Conservation (phyloP, 306 rosid species). For the Cicer yamashitae region DNA sequence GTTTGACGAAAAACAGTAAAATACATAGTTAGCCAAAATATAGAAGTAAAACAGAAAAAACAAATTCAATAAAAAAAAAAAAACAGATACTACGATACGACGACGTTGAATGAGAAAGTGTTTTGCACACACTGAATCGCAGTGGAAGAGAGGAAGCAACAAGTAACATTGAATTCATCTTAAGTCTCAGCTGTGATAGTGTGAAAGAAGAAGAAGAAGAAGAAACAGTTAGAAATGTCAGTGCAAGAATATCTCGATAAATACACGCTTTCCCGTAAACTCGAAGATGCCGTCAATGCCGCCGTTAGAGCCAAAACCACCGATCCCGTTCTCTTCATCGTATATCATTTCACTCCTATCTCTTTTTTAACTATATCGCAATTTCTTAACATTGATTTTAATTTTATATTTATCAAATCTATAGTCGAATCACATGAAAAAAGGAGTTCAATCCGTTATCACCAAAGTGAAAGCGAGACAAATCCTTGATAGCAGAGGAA, state of each 20-base stretch:
- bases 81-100: not conserved
- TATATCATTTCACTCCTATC: constrained; percentile 33
- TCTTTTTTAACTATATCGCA: no score
- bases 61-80: no score
- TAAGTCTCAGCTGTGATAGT: not conserved
- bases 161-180: not conserved
- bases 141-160: constrained; percentile 15
- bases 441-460: constrained; percentile 74
- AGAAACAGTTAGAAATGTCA: constrained; percentile 60
- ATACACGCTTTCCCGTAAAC: constrained; percentile 84
- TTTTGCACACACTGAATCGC: constrained; percentile 3
- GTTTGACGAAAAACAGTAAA: no score
- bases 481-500: constrained; percentile 97
- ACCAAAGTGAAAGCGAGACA: constrained; percentile 86
- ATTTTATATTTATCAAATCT: no score
- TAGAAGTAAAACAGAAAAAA: no score
- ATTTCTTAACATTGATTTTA: no score
- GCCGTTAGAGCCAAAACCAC: constrained; percentile 88
- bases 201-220: constrained; percentile 15
- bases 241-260: constrained; percentile 89
- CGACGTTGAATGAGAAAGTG: not conserved
- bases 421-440: constrained; percentile 79
- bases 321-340: constrained; percentile 97
- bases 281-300: constrained; percentile 98
- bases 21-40: no score